Conservation (phyloP, 1,284 basidiomycete genomes). For the Spongispora temasekensis region DNA sequence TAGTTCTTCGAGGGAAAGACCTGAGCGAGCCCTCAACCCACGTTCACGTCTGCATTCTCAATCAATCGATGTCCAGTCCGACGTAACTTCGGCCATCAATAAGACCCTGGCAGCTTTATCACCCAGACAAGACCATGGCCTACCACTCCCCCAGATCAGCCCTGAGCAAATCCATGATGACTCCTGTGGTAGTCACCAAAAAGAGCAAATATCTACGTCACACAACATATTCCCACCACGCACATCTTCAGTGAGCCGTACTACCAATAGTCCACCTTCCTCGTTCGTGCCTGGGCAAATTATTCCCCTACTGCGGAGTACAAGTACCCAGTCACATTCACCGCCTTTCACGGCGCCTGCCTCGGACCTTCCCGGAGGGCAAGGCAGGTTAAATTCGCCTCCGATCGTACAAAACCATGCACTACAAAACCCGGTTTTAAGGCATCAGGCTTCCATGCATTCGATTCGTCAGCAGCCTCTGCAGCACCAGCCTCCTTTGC, state of each 20-base stretch:
- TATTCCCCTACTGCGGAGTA: constrained; percentile 44
- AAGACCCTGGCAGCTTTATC: not conserved
- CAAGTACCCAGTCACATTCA: constrained; percentile 38
- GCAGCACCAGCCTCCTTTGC: constrained; percentile 37
- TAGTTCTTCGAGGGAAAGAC: constrained; percentile 16
- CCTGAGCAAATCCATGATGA: constrained; percentile 11
- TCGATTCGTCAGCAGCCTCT: constrained; percentile 29
- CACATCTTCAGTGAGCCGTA: constrained; percentile 21
- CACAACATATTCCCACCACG: constrained; percentile 20
- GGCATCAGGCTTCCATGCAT: constrained; percentile 29
- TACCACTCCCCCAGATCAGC: constrained; percentile 7
- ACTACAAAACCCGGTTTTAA: constrained; percentile 12
- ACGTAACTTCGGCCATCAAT: not conserved
- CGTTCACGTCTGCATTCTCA: constrained; percentile 8
- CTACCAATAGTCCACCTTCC: constrained; percentile 24
- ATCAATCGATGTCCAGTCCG: not conserved
- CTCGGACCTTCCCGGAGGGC: constrained; percentile 16
- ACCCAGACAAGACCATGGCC: constrained; percentile 3
- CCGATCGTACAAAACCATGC: constrained; percentile 12
- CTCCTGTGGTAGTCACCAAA: constrained; percentile 1
- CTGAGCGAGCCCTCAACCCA: constrained; percentile 28
- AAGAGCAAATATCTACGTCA: constrained; percentile 17
- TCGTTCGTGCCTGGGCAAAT: constrained; percentile 41
- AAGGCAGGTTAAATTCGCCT: constrained; percentile 19
- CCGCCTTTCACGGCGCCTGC: constrained; percentile 17